Percentiles rank a stretch among this genome's conserved stretches.
phyloP scores from a whole-genome alignment of 495 filamentous ascomycete species.

The Xylaria telfairii region DNA sequence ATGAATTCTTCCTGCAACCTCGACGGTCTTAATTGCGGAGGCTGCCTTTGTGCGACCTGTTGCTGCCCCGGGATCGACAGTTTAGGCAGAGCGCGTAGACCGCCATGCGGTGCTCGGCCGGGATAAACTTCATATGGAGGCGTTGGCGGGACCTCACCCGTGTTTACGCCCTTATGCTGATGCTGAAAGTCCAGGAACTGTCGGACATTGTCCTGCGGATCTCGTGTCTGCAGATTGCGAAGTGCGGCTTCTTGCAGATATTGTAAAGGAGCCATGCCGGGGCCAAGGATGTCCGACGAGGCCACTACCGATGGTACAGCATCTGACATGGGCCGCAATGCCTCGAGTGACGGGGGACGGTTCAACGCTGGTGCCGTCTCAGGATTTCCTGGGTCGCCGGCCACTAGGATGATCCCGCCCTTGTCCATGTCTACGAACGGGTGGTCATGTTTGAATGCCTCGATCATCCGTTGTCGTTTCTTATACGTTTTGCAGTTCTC shows the following conservation, averaged over 20 bases:
- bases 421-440: slow-evolving; percentile 62
- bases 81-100: slow-evolving; percentile 63
- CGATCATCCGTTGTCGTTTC: slow-evolving; percentile 73
- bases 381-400: slow-evolving; percentile 75
- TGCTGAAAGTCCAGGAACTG: slow-evolving; percentile 86
- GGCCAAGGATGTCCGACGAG: slow-evolving; percentile 87
- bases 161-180: slow-evolving; percentile 51
- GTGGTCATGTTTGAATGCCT: slow-evolving; percentile 70
- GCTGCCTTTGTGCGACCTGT: slow-evolving; percentile 30
- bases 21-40: slow-evolving; percentile 31
- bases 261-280: slow-evolving; percentile 64
- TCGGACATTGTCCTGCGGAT: slow-evolving; percentile 90
- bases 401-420: slow-evolving; percentile 67
- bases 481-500: slow-evolving; percentile 84
- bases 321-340: slow-evolving; percentile 64
- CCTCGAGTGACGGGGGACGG: slow-evolving; percentile 45
- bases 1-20: slow-evolving; percentile 43
- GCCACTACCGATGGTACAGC: slow-evolving; percentile 81
- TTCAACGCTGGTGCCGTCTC: slow-evolving; percentile 60
- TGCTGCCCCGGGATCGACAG: slow-evolving; percentile 58
- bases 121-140: slow-evolving; percentile 60
- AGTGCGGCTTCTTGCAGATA: slow-evolving; percentile 75
- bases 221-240: slow-evolving; percentile 66
- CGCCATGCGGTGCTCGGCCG: slow-evolving; percentile 50
- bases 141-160: slow-evolving; percentile 61